These are phyloP conservation scores for Marasmius oreades DNA, from an alignment of 1,284 basidiomycete genomes.

Conservation along the genomic window DNA sequence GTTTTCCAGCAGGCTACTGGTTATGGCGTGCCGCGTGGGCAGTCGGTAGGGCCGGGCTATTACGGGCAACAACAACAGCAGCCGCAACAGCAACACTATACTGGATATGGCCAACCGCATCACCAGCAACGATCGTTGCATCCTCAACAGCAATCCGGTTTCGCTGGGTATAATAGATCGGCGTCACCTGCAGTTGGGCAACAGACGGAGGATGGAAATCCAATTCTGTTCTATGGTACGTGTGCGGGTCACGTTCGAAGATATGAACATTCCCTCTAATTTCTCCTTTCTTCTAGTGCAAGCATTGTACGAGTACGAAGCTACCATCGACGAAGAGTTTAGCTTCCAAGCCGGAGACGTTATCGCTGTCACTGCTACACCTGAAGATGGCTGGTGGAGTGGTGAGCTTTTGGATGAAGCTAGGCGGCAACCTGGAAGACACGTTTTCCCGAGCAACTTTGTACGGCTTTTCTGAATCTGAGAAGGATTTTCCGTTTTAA, in stretches of 20 bases:
- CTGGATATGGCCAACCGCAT: neutral
- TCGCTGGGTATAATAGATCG: slow-evolving; percentile 13
- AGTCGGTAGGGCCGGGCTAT: slow-evolving; percentile 27
- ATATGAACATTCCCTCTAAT: neutral
- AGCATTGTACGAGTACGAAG: slow-evolving; percentile 89
- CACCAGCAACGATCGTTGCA: slow-evolving; percentile 7
- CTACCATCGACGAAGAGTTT: slow-evolving; percentile 86
- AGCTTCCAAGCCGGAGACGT: slow-evolving; percentile 91
- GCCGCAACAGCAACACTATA: slow-evolving; percentile 19
- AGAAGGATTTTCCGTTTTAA: too few relatives aligned
- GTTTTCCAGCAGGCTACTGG: slow-evolving; percentile 15
- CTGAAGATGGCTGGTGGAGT: slow-evolving; percentile 95
- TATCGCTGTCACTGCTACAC: slow-evolving; percentile 88
- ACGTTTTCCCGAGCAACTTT: slow-evolving; percentile 94
- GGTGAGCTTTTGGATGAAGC: slow-evolving; percentile 84
- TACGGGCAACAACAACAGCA: slow-evolving; percentile 28
- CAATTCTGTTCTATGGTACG: slow-evolving; percentile 81
- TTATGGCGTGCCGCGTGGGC: slow-evolving; percentile 30
- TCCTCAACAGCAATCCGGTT: slow-evolving; percentile 1
- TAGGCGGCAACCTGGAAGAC: slow-evolving; percentile 71
- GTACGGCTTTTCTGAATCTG: slow-evolving; percentile 60
- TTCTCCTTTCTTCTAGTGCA: slow-evolving; percentile 53
- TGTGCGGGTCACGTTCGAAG: slow-evolving; percentile 8
- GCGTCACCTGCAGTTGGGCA: slow-evolving; percentile 54
- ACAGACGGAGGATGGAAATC: slow-evolving; percentile 74